A percentile compares a stretch with the other conserved stretches of the same genome.
phyloP scores from a whole-genome alignment of 345 rosid genomes.

The Ceriops tagal region DNA sequence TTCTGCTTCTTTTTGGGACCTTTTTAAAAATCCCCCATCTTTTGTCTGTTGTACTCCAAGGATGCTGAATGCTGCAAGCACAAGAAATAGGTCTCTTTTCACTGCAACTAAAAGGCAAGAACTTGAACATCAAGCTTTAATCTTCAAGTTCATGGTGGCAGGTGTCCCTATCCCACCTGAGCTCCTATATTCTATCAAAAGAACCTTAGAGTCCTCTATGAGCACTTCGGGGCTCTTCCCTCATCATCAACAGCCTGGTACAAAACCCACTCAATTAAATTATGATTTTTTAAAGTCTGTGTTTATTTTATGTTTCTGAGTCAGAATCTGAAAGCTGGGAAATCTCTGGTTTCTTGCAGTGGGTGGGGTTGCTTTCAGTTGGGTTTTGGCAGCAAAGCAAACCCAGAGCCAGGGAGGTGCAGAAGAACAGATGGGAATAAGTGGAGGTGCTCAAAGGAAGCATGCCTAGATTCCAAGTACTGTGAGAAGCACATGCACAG shows the following conservation, averaged over 20 bases:
- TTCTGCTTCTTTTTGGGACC: neutral
- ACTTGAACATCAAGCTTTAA: constrained; percentile 76
- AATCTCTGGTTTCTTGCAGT: constrained; percentile 34
- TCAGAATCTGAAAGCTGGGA: neutral
- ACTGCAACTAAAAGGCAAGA: constrained; percentile 78
- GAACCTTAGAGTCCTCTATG: constrained; percentile 61
- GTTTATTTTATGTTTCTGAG: neutral
- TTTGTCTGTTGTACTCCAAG: neutral
- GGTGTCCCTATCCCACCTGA: constrained; percentile 84
- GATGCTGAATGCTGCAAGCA: constrained; percentile 34
- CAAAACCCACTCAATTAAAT: constrained; percentile 5
- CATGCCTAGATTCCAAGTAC: constrained; percentile 80
- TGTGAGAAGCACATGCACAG: constrained; percentile 97
- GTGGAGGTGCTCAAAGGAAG: constrained; percentile 96
- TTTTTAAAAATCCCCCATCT: neutral
- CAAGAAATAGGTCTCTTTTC: constrained; percentile 55
- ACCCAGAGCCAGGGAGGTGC: constrained; percentile 96
- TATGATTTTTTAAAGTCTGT: neutral
- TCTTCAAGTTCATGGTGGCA: constrained; percentile 81
- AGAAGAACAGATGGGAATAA: constrained; percentile 98
- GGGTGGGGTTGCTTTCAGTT: constrained; percentile 79
- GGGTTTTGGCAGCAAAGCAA: constrained; percentile 78
- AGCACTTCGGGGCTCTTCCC: constrained; percentile 49
- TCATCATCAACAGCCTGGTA: constrained; percentile 65
- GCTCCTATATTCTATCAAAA: constrained; percentile 55